These are phyloP conservation scores for Fusarium gaditjirri DNA, from an alignment of 2,329 filamentous ascomycete genomes.

Conservation along the genomic window DNA sequence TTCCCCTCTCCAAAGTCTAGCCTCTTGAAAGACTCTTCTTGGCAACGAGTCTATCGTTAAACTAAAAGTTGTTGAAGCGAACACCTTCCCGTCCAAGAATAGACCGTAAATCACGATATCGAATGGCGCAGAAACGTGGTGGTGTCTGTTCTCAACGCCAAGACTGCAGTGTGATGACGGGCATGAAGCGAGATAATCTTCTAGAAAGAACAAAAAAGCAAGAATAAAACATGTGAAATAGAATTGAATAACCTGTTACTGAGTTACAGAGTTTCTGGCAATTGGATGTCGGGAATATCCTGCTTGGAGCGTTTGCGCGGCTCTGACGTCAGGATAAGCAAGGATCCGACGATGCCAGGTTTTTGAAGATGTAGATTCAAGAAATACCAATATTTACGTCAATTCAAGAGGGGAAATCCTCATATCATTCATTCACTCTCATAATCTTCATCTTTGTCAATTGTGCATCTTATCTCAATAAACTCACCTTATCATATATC, in stretches of 20 bases:
- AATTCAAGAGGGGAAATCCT: not conserved
- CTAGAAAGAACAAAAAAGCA: not conserved
- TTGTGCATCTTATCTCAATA: not conserved
- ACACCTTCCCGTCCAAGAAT: constrained; percentile 21
- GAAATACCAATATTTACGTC: constrained; percentile 30
- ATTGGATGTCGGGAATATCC: constrained; percentile 18
- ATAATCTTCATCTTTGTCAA: not conserved
- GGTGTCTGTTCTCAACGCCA: constrained; percentile 15
- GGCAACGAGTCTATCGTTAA: constrained; percentile 13
- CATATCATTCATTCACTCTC: not conserved
- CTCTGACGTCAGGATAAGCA: constrained; percentile 43
- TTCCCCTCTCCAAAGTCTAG: constrained; percentile 11
- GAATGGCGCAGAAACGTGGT: constrained; percentile 27
- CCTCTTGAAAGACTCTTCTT: not conserved
- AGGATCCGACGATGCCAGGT: constrained; percentile 41
- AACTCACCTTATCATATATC: not conserved
- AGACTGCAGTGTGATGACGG: not conserved
- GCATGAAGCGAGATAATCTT: not conserved
- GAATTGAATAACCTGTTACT: constrained; percentile 8
- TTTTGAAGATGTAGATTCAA: constrained; percentile 31
- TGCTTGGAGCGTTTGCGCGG: constrained; percentile 33
- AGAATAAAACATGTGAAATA: not conserved
- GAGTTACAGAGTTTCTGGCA: not conserved
- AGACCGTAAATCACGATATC: not conserved
- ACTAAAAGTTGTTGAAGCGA: constrained; percentile 5